These are phyloP conservation scores for Fusarium udum DNA, from an alignment of 2,329 filamentous ascomycete genomes.

Conservation along the genomic window DNA sequence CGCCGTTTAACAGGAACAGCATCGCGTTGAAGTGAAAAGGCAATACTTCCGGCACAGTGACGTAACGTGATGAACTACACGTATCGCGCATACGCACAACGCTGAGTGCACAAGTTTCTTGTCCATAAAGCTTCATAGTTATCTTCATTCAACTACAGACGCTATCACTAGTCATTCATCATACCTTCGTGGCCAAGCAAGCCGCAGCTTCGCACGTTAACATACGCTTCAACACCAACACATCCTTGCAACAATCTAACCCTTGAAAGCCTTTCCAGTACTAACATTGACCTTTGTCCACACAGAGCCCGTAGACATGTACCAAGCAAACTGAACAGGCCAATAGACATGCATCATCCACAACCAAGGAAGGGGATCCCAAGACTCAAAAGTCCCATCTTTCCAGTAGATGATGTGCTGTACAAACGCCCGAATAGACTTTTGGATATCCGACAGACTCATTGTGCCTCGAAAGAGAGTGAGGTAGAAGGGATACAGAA, in stretches of 20 bases:
- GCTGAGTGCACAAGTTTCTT: rapidly evolving
- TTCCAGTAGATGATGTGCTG: slow-evolving; percentile 60
- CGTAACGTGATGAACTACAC: neutral
- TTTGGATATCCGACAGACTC: slow-evolving; percentile 29
- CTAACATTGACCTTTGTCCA: slow-evolving; percentile 77
- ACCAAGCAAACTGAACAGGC: slow-evolving; percentile 59
- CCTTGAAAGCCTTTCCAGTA: slow-evolving; percentile 55
- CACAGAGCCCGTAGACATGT: slow-evolving; percentile 53
- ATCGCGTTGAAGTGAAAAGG: rapidly evolving
- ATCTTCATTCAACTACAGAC: neutral
- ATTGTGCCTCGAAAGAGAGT: slow-evolving; percentile 38
- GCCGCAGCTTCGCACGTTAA: too few relatives aligned
- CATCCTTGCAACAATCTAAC: neutral
- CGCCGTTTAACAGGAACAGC: too few relatives aligned
- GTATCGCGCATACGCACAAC: rapidly evolving
- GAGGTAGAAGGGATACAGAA: slow-evolving; percentile 58
- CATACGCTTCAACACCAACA: neutral
- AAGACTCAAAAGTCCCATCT: slow-evolving; percentile 61
- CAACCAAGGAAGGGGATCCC: slow-evolving; percentile 67
- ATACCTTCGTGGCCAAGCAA: neutral
- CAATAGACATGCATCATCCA: slow-evolving; percentile 67
- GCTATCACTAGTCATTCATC: neutral
- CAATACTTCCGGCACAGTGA: neutral
- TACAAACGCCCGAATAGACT: slow-evolving; percentile 42
- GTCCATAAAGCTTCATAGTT: rapidly evolving